A percentile compares a stretch with the other conserved stretches of the same genome.
These are phyloP conservation scores for Aspergillus wentii DNA, from an alignment of 495 filamentous ascomycete genomes.

Conservation along the genomic window DNA sequence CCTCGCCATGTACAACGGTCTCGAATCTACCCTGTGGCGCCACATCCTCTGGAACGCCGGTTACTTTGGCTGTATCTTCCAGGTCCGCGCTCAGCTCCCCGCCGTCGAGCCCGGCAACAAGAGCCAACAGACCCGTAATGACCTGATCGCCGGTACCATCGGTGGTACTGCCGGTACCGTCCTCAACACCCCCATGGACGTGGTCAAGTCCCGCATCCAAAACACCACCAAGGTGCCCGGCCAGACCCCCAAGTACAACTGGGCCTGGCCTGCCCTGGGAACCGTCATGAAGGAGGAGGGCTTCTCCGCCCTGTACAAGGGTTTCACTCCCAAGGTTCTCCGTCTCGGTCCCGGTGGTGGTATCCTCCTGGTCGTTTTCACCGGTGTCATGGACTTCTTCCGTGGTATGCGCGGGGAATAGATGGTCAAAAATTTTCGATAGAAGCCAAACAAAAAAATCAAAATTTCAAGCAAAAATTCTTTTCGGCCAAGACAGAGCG, in stretches of 20 bases:
- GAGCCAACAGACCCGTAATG: constrained; percentile 73
- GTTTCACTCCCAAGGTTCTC: constrained; percentile 92
- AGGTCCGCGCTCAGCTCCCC: constrained; percentile 80
- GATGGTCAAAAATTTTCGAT: constrained; percentile 2
- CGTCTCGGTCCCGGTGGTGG: constrained; percentile 84
- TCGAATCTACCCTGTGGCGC: constrained; percentile 94
- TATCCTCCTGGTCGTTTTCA: constrained; percentile 90
- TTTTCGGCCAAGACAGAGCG: too few relatives aligned
- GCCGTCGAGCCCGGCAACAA: constrained; percentile 65
- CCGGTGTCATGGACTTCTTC: constrained; percentile 91
- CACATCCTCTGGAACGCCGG: constrained; percentile 96
- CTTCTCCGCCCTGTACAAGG: constrained; percentile 90
- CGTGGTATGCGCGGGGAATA: constrained; percentile 44
- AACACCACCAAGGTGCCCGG: constrained; percentile 81
- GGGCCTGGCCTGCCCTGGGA: constrained; percentile 82
- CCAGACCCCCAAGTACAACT: constrained; percentile 87
- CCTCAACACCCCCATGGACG: constrained; percentile 94
- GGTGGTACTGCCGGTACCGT: constrained; percentile 92
- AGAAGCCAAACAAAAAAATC: constrained; percentile 6
- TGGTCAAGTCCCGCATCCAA: constrained; percentile 96
- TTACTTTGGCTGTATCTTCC: constrained; percentile 98
- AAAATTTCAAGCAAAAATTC: too few relatives aligned
- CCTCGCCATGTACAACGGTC: constrained; percentile 89
- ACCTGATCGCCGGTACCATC: constrained; percentile 77
- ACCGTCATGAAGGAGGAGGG: constrained; percentile 92